Evolutionary conservation across 2,329 filamentous ascomycete species (phyloP).

Genomic region (Diplodia intermedia): DNA sequence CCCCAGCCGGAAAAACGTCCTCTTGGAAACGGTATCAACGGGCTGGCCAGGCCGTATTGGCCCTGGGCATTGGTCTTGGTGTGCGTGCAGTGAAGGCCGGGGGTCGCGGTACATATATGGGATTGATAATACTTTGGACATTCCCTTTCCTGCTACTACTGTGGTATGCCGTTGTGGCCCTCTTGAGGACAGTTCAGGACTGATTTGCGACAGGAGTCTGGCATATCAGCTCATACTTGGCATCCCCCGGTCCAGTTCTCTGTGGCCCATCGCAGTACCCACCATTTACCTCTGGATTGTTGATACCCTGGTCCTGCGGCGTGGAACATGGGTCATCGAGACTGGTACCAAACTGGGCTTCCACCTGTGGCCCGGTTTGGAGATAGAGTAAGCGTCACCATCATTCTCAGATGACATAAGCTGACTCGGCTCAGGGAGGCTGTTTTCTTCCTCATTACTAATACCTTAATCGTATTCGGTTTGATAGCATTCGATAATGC

Average conservation of each 20-base stretch:
- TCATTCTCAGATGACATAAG: not conserved
- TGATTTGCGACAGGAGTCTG: slow-evolving; percentile 55
- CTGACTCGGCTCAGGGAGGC: slow-evolving; percentile 60
- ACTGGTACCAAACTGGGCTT: slow-evolving; percentile 70
- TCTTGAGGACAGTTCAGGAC: too few relatives aligned
- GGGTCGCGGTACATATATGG: slow-evolving; percentile 67
- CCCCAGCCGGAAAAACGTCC: not conserved
- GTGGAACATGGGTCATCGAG: slow-evolving; percentile 76
- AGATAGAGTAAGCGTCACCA: slow-evolving; percentile 62
- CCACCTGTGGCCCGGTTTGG: slow-evolving; percentile 69
- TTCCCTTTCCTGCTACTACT: slow-evolving; percentile 69
- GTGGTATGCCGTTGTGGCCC: slow-evolving; percentile 53
- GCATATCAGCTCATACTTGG: slow-evolving; percentile 69
- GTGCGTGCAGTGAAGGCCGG: slow-evolving; percentile 56
- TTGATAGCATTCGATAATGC: slow-evolving; percentile 73
- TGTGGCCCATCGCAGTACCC: slow-evolving; percentile 66
- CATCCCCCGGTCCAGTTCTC: slow-evolving; percentile 64
- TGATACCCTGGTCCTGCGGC: slow-evolving; percentile 70
- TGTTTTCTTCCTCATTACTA: slow-evolving; percentile 74
- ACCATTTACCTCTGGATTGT: slow-evolving; percentile 76
- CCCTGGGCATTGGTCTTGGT: slow-evolving; percentile 55
- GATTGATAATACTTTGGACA: slow-evolving; percentile 73
- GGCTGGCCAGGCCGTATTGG: slow-evolving; percentile 55
- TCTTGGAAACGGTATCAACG: slow-evolving; percentile 47
- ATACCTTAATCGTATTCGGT: slow-evolving; percentile 72